Evolutionary conservation across 768 basidiomycete genomes (phyloP).

Genomic region (Xanthoconium purpureum): DNA sequence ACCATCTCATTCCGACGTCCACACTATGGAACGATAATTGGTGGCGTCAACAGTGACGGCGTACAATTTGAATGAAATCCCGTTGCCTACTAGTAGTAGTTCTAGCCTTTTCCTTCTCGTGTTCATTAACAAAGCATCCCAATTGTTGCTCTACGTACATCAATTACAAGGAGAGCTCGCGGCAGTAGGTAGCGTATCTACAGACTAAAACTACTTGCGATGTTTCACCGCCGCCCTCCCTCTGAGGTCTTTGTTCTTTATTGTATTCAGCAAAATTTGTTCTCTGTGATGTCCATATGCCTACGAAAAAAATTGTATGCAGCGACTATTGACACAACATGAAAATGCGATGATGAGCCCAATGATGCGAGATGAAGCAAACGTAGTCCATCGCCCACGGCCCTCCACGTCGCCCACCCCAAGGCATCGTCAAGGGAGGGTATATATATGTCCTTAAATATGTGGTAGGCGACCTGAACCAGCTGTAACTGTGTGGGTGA

Average conservation of each 20-base stretch:
- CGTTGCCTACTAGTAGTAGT: no score
- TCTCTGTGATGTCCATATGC: slow-evolving; percentile 36
- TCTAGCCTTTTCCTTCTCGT: no score
- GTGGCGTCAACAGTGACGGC: no score
- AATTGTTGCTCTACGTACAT: no score
- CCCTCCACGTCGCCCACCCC: slow-evolving; percentile 27
- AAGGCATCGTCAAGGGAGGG: slow-evolving; percentile 16
- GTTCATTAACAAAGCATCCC: no score
- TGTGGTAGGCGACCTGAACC: slow-evolving; percentile 3
- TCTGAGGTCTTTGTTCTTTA: not conserved
- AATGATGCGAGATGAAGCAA: slow-evolving; percentile 34
- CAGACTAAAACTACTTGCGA: no score
- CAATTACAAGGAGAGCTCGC: no score
- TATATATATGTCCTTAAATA: slow-evolving; percentile 38
- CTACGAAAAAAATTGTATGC: slow-evolving; percentile 31
- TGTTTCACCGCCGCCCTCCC: no score
- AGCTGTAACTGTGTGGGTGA: slow-evolving; percentile 11
- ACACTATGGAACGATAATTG: no score
- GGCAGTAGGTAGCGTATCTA: no score
- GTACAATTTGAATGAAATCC: no score
- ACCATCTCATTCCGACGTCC: no score
- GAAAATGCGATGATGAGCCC: slow-evolving; percentile 29
- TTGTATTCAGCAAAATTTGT: slow-evolving; percentile 30
- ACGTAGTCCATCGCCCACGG: slow-evolving; percentile 13
- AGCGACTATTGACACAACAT: slow-evolving; percentile 39